A percentile compares a stretch with the other conserved stretches of the same genome.
phyloP scores from a whole-genome alignment of 441 rosid species.

The Biscutella auriculata region DNA sequence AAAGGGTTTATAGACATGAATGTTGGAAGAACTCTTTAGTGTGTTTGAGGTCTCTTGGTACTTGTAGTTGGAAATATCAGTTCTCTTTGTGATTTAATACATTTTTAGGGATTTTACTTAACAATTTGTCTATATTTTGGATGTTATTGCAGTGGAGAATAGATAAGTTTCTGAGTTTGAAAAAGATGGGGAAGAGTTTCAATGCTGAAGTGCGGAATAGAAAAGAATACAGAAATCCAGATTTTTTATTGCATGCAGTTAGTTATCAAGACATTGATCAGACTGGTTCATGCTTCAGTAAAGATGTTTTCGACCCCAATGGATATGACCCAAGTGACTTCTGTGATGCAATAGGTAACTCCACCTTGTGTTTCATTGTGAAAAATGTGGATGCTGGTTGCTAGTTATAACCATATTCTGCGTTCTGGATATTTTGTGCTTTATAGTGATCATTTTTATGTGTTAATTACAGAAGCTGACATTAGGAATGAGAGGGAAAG shows the following conservation, averaged over 20 bases:
- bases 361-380: conserved; percentile 7
- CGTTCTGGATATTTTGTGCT: not conserved
- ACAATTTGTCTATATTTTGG: not conserved
- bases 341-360: conserved; percentile 66
- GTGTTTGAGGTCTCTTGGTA: not conserved
- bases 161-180: conserved; percentile 64
- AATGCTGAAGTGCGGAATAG: conserved; percentile 86
- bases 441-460: not conserved
- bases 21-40: not conserved
- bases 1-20: not conserved
- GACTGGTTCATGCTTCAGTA: conserved; percentile 85
- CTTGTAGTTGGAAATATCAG: not conserved
- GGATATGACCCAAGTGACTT: conserved; percentile 85
- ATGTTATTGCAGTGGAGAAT: conserved; percentile 52
- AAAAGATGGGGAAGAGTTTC: conserved; percentile 80
- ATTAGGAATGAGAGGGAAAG: conserved; percentile 80
- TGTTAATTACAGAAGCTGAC: conserved; percentile 50
- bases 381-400: not conserved
- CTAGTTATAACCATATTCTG: not conserved
- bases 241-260: conserved; percentile 85
- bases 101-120: not conserved
- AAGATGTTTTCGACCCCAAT: conserved; percentile 87
- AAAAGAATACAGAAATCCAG: conserved; percentile 92
- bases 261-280: conserved; percentile 90
- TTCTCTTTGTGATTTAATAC: not conserved